Evolutionary conservation across 331 rosid genomes (phyloP).

Genomic region (Prunus yedoensis): DNA sequence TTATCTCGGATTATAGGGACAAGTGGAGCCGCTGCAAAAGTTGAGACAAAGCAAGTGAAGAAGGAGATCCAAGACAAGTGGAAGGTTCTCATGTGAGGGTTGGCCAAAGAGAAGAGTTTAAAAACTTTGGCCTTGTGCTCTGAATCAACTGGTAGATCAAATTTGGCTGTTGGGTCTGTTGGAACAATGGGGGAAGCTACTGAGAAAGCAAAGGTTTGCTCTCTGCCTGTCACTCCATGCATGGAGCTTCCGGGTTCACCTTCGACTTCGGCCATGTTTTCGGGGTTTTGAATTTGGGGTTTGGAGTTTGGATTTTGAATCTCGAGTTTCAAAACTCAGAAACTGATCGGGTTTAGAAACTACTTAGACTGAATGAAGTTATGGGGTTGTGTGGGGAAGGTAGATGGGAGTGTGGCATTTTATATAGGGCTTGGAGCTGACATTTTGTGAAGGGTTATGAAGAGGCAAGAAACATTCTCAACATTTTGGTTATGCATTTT

Average conservation of each 20-base stretch:
- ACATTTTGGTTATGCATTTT: conserved; percentile 16
- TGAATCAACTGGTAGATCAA: conserved; percentile 66
- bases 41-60: conserved; percentile 67
- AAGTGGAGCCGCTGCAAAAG: conserved; percentile 61
- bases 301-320: background rate
- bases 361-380: background rate
- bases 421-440: conserved; percentile 44
- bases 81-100: conserved; percentile 95
- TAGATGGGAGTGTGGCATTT: conserved; percentile 19
- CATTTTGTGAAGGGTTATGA: conserved; percentile 17
- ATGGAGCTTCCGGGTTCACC: conserved; percentile 90
- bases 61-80: conserved; percentile 91
- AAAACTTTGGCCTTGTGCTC: conserved; percentile 78
- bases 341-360: background rate
- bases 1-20: conserved; percentile 86
- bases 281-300: background rate
- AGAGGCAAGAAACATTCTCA: conserved; percentile 11
- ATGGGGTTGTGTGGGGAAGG: conserved; percentile 7
- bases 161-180: conserved; percentile 58
- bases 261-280: conserved; percentile 19
- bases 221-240: conserved; percentile 91
- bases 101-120: conserved; percentile 65
- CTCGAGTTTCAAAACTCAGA: too few species aligned
- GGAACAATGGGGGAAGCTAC: conserved; percentile 74
- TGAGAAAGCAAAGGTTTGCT: conserved; percentile 58